phyloP scores from a whole-genome alignment of 805 yeast species.

The Saturnispora bothae region DNA sequence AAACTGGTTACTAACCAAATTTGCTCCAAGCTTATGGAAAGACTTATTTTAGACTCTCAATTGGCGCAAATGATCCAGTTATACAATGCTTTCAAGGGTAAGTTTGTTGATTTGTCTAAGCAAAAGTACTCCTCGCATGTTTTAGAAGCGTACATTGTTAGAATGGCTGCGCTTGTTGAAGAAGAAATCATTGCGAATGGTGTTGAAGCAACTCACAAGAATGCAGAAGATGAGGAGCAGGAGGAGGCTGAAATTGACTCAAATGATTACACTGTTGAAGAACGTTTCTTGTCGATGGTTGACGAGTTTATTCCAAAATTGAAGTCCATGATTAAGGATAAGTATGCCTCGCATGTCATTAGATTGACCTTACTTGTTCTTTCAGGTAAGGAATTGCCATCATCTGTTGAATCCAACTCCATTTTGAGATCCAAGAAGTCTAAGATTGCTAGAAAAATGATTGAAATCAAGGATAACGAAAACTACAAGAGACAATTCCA shows the following conservation, averaged over 20 bases:
- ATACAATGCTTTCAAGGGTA: conserved; percentile 60
- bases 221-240: conserved; percentile 25
- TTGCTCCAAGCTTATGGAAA: conserved; percentile 85
- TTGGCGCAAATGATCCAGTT: conserved; percentile 56
- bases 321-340: conserved; percentile 53
- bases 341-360: conserved; percentile 82
- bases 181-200: conserved; percentile 49
- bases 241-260: conserved; percentile 27
- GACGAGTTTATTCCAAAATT: conserved; percentile 56
- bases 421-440: conserved; percentile 74
- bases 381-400: conserved; percentile 71
- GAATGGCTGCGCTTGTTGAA: conserved; percentile 66
- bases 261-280: conserved; percentile 47
- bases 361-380: conserved; percentile 61
- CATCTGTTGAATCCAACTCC: conserved; percentile 57
- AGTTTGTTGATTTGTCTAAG: conserved; percentile 62
- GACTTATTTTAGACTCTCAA: conserved; percentile 60
- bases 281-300: conserved; percentile 51
- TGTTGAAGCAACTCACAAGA: conserved; percentile 27
- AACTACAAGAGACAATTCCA: conserved; percentile 59
- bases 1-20: conserved; percentile 90
- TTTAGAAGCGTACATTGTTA: conserved; percentile 70
- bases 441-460: conserved; percentile 87
- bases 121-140: conserved; percentile 95
- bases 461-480: conserved; percentile 70